Evolutionary conservation across 129 eudicot genomes (phyloP), one percentile per base, ranked within the genome.

Genomic region (Helichrysum umbraculigerum): DNA sequence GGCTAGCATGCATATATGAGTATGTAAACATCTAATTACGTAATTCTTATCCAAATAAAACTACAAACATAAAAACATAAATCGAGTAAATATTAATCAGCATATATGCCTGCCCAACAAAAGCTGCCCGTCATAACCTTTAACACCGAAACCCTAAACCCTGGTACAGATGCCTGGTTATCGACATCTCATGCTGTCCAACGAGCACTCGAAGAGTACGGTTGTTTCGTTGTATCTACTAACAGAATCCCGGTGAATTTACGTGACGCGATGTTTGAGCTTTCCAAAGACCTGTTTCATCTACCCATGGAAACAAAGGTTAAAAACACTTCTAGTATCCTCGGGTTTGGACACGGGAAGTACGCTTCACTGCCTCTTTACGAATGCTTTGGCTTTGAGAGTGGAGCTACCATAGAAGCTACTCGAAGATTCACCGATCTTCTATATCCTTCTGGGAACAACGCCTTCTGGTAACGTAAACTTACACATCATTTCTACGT

Each of bases 391-490:
- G 92, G 89, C 11, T 83, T 87, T 35, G 86, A 85, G 50, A 21
- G 71, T 75, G 87, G 87, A 8, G 76, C 81, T 22, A 58, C 81
- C 2, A 64, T 74, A 15, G 83, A 87, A 71, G 85, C 85, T 2
- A 79, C 81, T 42, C 78, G 60, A 30, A 75, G 44, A 15, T 89
- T 91, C 78, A 78, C 89, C 9, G 57, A 85, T 54, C 79, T 88
- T 82, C 78, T 89, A 72, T 91, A 89, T 87, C 89, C 92, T 64
- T 68, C 79, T 12, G 96, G 88, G n/a, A 85, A 87, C 42, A 10
- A 60, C 1, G 62, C 17, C 28, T 87, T 90, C 70, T 71, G 92
- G 96, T 87, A 87, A 35, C 22, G 12, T 12, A 39, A 39, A 17
- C 22, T 15, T 52, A 9, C 47, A 39, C 47, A 9, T 39, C 47